Conservation (phyloP, 1,284 basidiomycete species). For the Tilletia indica region DNA sequence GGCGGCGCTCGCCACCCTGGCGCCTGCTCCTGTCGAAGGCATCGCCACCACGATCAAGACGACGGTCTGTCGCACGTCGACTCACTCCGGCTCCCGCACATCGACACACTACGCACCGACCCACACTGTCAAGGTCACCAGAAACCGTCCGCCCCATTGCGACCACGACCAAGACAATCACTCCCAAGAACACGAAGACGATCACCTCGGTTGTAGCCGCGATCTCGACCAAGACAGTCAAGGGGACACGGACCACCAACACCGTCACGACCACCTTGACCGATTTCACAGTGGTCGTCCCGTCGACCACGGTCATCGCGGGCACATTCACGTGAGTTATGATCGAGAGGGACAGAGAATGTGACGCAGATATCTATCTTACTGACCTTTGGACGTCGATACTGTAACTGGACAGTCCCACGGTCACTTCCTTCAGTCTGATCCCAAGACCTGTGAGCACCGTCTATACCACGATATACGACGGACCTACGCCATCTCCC, state of each 20-base stretch:
- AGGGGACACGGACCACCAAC: background rate
- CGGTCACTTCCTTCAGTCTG: background rate
- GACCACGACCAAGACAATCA: background rate
- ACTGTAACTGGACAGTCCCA: background rate
- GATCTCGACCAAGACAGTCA: background rate
- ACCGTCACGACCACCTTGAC: background rate
- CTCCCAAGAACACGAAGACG: background rate
- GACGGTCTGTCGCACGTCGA: too few species aligned
- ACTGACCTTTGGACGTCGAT: too few species aligned
- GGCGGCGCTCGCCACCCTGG: too few species aligned
- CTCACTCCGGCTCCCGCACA: too few species aligned
- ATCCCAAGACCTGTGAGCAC: background rate
- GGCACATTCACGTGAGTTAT: background rate
- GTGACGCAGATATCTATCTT: too few species aligned
- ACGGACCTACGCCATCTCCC: background rate
- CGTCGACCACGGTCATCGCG: background rate
- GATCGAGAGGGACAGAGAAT: too few species aligned
- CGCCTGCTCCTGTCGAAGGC: too few species aligned
- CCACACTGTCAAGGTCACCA: background rate
- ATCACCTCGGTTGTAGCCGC: background rate
- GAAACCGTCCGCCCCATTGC: slow-evolving; percentile 3
- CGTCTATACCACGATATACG: background rate
- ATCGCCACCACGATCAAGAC: too few species aligned
- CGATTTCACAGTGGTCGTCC: background rate
- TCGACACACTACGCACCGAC: too few species aligned